These are phyloP conservation scores for Venturia asperata DNA, from an alignment of 2,329 filamentous ascomycete species.

Conservation along the genomic window DNA sequence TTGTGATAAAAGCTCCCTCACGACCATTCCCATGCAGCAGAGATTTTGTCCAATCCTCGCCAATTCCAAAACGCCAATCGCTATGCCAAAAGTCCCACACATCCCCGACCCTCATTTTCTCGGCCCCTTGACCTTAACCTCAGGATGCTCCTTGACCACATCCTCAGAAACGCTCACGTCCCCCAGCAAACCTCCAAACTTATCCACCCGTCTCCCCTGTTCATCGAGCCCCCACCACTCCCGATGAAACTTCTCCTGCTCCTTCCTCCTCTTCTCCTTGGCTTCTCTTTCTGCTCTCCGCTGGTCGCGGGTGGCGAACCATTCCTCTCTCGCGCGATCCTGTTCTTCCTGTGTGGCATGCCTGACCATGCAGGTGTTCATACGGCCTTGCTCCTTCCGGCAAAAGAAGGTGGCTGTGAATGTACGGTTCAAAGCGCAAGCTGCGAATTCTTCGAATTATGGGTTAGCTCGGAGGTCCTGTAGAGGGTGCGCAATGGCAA, in stretches of 20 bases:
- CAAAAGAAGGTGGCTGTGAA: constrained; percentile 84
- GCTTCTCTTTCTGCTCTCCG: constrained; percentile 60
- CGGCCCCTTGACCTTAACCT: constrained; percentile 1
- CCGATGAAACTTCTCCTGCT: constrained; percentile 41
- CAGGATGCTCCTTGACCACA: not conserved
- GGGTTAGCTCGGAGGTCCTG: not conserved
- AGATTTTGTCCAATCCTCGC: not conserved
- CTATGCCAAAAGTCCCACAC: not conserved
- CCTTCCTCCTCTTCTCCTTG: constrained; percentile 37
- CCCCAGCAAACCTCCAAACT: not conserved
- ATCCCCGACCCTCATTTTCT: not conserved
- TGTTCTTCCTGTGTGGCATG: constrained; percentile 79
- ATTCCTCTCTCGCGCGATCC: constrained; percentile 85
- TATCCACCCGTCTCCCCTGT: constrained; percentile 25
- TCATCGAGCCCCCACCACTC: constrained; percentile 47
- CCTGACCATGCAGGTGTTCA: constrained; percentile 90
- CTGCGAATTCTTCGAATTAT: constrained; percentile 65
- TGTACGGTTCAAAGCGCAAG: constrained; percentile 79
- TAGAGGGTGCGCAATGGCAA: not conserved
- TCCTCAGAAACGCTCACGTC: constrained; percentile 7
- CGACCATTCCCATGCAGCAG: not conserved
- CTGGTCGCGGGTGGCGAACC: constrained; percentile 74
- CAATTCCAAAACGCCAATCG: constrained; percentile 6
- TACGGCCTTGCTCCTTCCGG: constrained; percentile 66
- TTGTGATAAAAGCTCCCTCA: not conserved